Conservation (phyloP, 1,284 basidiomycete species). For the Fomitiporia mediterranea region DNA sequence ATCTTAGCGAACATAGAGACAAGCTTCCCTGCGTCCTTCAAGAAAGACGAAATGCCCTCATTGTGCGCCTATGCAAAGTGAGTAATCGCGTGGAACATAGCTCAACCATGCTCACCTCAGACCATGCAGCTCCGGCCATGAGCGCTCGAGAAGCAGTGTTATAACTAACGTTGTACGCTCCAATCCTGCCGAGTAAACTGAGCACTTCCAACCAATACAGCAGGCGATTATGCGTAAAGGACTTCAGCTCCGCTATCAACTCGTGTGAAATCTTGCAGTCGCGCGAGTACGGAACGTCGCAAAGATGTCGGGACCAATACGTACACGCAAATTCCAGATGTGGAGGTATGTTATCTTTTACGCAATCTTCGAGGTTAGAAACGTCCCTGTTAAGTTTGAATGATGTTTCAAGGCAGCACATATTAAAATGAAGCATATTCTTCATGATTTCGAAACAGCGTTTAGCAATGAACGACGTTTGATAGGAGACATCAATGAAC, state of each 20-base stretch:
- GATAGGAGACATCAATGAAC: constrained; percentile 3
- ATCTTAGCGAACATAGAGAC: background rate
- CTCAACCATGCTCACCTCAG: background rate
- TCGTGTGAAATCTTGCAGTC: too few species aligned
- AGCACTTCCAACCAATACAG: constrained; percentile 8
- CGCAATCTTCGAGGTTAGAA: background rate
- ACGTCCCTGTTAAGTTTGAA: background rate
- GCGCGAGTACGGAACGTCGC: background rate
- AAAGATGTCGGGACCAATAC: background rate
- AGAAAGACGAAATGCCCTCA: background rate
- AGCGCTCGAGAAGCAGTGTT: background rate
- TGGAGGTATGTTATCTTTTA: background rate
- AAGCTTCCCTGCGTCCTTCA: background rate
- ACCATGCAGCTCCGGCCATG: background rate
- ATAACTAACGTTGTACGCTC: too few species aligned
- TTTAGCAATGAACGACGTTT: constrained; percentile 11
- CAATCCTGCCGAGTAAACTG: constrained; percentile 6
- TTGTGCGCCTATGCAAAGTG: background rate
- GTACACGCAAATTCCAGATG: background rate
- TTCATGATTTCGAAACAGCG: background rate
- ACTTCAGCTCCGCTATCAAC: background rate
- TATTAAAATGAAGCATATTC: too few species aligned
- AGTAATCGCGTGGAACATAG: background rate
- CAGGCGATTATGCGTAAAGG: background rate
- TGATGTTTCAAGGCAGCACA: background rate